These are phyloP conservation scores for Wickerhamomyces sydowiorum DNA, from an alignment of 805 yeast genomes.

Conservation along the genomic window DNA sequence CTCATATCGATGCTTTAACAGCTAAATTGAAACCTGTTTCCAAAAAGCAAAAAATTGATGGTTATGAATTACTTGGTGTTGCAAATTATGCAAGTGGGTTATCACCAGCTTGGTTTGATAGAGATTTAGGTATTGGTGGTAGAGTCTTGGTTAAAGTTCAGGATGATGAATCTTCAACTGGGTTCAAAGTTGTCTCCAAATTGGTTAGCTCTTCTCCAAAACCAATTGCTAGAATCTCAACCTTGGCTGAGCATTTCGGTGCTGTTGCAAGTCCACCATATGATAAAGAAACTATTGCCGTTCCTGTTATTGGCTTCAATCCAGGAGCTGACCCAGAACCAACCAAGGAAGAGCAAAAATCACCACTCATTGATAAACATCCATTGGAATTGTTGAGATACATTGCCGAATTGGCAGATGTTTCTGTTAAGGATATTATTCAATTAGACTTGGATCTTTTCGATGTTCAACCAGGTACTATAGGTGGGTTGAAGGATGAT, in stretches of 20 bases:
- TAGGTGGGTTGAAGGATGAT: constrained; percentile 75
- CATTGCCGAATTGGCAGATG: constrained; percentile 55
- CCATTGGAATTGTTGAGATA: constrained; percentile 62
- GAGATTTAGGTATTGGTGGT: constrained; percentile 85
- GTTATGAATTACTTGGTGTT: constrained; percentile 73
- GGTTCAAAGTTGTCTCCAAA: constrained; percentile 31
- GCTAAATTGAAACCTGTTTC: constrained; percentile 70
- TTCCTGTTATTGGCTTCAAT: constrained; percentile 68
- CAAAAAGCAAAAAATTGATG: constrained; percentile 54
- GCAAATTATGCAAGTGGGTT: constrained; percentile 81
- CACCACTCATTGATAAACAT: constrained; percentile 70
- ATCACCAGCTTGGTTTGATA: constrained; percentile 67
- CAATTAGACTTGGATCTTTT: constrained; percentile 74
- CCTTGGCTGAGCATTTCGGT: constrained; percentile 87
- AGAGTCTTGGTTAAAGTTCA: constrained; percentile 49
- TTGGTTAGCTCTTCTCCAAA: constrained; percentile 55
- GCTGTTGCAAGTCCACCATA: constrained; percentile 61
- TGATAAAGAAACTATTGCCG: constrained; percentile 70
- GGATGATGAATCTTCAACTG: constrained; percentile 21
- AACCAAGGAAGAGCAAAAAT: constrained; percentile 50
- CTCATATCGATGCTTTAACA: constrained; percentile 73
- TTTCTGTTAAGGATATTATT: constrained; percentile 53
- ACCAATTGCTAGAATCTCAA: constrained; percentile 77
- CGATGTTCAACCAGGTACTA: constrained; percentile 73
- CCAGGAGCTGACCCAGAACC: constrained; percentile 36